Evolutionary conservation across 192 early-diverging fungal genomes (phyloP).

Genomic region (Lobosporangium transversale): DNA sequence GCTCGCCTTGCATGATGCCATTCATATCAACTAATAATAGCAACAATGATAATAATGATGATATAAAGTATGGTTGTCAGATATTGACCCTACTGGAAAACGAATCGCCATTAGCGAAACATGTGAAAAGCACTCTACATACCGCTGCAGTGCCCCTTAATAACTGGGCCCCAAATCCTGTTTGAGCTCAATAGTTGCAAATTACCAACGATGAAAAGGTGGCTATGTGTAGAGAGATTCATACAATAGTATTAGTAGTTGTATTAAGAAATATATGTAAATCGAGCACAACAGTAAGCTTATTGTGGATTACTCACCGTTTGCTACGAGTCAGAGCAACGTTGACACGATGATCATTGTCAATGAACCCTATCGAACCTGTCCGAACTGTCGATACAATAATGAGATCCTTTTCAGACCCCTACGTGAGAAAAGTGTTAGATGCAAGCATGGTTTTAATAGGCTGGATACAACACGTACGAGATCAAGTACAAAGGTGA

Average conservation of each 20-base stretch:
- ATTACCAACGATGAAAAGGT: conserved; percentile 70
- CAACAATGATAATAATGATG: too few species aligned
- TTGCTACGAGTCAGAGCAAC: conserved; percentile 81
- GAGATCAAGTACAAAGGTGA: too few species aligned
- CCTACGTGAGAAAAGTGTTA: conserved; percentile 60
- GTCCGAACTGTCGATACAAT: conserved; percentile 74
- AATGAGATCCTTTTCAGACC: conserved; percentile 82
- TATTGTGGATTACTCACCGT: conserved; percentile 39
- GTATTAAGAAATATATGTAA: too few species aligned
- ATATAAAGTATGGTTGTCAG: too few species aligned
- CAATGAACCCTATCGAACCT: conserved; percentile 67
- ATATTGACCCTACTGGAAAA: too few species aligned
- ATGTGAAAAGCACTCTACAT: too few species aligned
- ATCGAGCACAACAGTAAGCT: neutral
- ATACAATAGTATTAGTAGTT: too few species aligned
- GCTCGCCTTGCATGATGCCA: conserved; percentile 12
- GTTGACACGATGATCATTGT: conserved; percentile 73
- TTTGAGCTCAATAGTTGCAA: conserved; percentile 28
- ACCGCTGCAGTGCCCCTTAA: conserved; percentile 39
- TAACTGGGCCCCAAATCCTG: conserved; percentile 23
- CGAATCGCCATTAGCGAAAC: too few species aligned
- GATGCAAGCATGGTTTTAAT: neutral
- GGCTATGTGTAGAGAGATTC: conserved; percentile 57
- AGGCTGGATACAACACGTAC: too few species aligned
- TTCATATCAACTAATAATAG: too few species aligned